phyloP scores from a whole-genome alignment of 176 grass and related monocot genomes.

The Ensete ventricosum region DNA sequence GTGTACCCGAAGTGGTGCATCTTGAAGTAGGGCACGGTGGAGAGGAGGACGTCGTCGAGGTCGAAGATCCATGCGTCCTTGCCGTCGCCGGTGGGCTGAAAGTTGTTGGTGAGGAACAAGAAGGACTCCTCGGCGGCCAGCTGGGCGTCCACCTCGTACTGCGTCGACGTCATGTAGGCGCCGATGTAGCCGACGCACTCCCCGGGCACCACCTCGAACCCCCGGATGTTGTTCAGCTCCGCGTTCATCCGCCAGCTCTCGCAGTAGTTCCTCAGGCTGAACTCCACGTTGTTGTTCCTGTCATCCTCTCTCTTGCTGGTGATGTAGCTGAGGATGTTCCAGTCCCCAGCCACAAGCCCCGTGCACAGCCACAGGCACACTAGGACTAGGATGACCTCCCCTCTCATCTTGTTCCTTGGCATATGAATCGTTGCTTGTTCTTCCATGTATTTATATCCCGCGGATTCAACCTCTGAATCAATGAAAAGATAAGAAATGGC shows the following conservation, averaged over 20 bases:
- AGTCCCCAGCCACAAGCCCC: slow-evolving; percentile 9
- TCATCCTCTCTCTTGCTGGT: neutral
- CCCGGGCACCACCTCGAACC: slow-evolving; percentile 7
- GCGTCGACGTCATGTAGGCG: slow-evolving; percentile 13
- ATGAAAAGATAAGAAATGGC: neutral
- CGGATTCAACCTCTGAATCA: neutral
- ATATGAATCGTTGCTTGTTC: neutral
- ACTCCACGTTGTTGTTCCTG: neutral
- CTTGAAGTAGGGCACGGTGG: slow-evolving; percentile 23
- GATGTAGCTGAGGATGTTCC: slow-evolving; percentile 19
- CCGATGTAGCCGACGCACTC: slow-evolving; percentile 13
- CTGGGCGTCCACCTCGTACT: slow-evolving; percentile 15
- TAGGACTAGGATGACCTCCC: neutral
- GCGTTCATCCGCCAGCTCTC: slow-evolving; percentile 23
- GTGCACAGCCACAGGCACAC: neutral
- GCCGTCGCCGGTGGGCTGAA: neutral
- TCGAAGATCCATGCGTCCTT: slow-evolving; percentile 23
- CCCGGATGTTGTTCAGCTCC: slow-evolving; percentile 20
- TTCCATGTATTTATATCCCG: neutral
- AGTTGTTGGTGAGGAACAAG: slow-evolving; percentile 13
- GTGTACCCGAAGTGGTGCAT: slow-evolving; percentile 5
- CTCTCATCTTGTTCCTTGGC: neutral
- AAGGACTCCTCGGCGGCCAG: slow-evolving; percentile 7
- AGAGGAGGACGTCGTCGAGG: slow-evolving; percentile 23
- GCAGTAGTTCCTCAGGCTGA: slow-evolving; percentile 12